Conservation (phyloP, 768 basidiomycete genomes). For the Ephemerocybe angulata region DNA sequence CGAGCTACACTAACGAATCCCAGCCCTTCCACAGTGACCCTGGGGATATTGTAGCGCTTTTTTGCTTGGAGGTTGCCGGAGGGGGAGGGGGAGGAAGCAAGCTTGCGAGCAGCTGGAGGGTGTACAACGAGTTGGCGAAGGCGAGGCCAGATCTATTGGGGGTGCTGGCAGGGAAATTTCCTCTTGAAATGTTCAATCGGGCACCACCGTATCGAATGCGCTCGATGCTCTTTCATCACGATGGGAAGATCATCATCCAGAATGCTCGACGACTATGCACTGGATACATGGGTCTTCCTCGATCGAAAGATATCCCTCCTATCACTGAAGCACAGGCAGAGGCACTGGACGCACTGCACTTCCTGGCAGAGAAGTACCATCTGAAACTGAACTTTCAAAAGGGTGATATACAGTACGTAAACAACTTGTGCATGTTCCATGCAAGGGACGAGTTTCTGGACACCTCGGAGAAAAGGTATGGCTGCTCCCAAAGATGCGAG, state of each 20-base stretch:
- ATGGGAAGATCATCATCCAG: constrained; percentile 40
- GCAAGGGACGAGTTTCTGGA: constrained; percentile 43
- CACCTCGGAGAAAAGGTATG: constrained; percentile 30
- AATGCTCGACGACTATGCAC: constrained; percentile 44
- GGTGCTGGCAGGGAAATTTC: constrained; percentile 41
- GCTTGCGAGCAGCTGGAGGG: constrained; percentile 41
- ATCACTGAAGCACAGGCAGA: constrained; percentile 50
- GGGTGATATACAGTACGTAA: constrained; percentile 42
- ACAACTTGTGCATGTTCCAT: constrained; percentile 44
- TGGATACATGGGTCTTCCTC: constrained; percentile 33
- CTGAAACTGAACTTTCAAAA: constrained; percentile 45
- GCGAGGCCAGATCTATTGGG: constrained; percentile 43
- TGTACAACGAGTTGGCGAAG: constrained; percentile 46
- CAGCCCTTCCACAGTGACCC: constrained; percentile 49
- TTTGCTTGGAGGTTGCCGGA: constrained; percentile 38
- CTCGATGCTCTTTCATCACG: constrained; percentile 38
- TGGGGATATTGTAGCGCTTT: constrained; percentile 42
- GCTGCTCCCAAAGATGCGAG: background rate
- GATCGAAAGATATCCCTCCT: constrained; percentile 37
- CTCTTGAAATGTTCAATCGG: constrained; percentile 42
- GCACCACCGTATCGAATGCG: constrained; percentile 33
- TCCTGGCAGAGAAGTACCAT: constrained; percentile 40
- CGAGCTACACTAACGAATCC: constrained; percentile 47
- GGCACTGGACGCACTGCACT: constrained; percentile 44
- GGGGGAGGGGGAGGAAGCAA: constrained; percentile 44